Evolutionary conservation across 2,329 filamentous ascomycete genomes (phyloP).

Genomic region (Pezizomycotina sp.): DNA sequence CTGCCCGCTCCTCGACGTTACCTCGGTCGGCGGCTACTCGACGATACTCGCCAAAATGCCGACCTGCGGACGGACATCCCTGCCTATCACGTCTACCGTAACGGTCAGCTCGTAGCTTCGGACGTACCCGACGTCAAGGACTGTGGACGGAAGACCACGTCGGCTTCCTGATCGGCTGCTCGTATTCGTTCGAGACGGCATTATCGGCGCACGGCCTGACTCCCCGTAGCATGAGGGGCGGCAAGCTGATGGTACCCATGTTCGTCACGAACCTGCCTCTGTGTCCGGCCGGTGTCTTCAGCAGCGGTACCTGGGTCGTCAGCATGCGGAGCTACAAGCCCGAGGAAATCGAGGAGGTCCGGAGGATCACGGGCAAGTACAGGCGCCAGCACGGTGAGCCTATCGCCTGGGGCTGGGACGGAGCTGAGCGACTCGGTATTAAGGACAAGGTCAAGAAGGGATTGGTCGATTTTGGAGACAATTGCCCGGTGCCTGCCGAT

Average conservation of each 20-base stretch:
- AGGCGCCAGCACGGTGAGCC: constrained; percentile 46
- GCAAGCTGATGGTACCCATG: constrained; percentile 41
- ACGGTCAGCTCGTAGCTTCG: constrained; percentile 30
- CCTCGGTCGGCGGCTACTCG: constrained; percentile 31
- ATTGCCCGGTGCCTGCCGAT: constrained; percentile 31
- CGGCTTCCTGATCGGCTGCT: constrained; percentile 47
- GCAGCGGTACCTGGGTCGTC: constrained; percentile 39
- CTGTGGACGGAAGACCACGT: constrained; percentile 43
- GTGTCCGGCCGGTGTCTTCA: constrained; percentile 43
- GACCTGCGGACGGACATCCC: constrained; percentile 45
- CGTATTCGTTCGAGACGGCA: constrained; percentile 46
- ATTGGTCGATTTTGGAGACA: constrained; percentile 42
- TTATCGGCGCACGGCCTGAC: constrained; percentile 36
- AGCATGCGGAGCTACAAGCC: constrained; percentile 45
- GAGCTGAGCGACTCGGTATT: constrained; percentile 38
- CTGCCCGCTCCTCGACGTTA: constrained; percentile 43
- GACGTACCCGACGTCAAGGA: constrained; percentile 33
- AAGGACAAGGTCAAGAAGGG: constrained; percentile 32
- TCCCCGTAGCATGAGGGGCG: constrained; percentile 36
- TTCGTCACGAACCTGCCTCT: constrained; percentile 43
- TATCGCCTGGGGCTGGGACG: constrained; percentile 48
- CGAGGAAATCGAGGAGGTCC: constrained; percentile 37
- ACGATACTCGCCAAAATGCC: constrained; percentile 31
- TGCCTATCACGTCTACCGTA: constrained; percentile 41
- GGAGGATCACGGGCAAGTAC: constrained; percentile 40